Conservation (phyloP, 495 filamentous ascomycete species). For the Hypomontagnella submonticulosa region DNA sequence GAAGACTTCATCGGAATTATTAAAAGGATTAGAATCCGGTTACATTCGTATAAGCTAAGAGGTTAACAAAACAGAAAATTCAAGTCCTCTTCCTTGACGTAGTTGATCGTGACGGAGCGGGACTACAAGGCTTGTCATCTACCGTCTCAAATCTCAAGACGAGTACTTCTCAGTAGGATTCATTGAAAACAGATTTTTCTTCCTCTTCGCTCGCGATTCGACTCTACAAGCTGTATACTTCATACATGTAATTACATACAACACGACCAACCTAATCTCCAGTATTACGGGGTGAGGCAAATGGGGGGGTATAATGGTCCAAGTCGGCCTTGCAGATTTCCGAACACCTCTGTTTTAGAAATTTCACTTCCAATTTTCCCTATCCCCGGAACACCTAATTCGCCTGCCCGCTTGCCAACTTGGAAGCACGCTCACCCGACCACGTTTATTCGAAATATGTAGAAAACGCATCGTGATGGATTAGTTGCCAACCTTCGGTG, state of each 20-base stretch:
- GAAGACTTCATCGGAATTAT: too few species aligned
- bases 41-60: too few species aligned
- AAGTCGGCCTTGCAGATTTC: slow-evolving; percentile 30
- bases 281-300: slow-evolving; percentile 30
- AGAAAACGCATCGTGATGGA: slow-evolving; percentile 18
- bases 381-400: slow-evolving; percentile 36
- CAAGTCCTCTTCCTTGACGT: too few species aligned
- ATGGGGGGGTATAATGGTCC: slow-evolving; percentile 26
- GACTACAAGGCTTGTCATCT: too few species aligned
- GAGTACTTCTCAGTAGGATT: too few species aligned
- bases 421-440: slow-evolving; percentile 17
- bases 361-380: slow-evolving; percentile 37
- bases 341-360: slow-evolving; percentile 28
- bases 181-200: slow-evolving; percentile 14
- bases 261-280: slow-evolving; percentile 40
- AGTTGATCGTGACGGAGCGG: too few species aligned
- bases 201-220: slow-evolving; percentile 13
- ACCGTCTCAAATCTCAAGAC: too few species aligned
- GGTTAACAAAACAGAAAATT: too few species aligned
- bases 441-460: slow-evolving; percentile 21
- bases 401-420: slow-evolving; percentile 30
- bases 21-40: too few species aligned
- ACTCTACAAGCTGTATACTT: slow-evolving; percentile 23
- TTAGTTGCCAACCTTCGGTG: slow-evolving; percentile 14
- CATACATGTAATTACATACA: slow-evolving; percentile 38